Base-by-base conservation (phyloP, 2,329 filamentous ascomycete species). In the Colletotrichum eleusines region DNA sequence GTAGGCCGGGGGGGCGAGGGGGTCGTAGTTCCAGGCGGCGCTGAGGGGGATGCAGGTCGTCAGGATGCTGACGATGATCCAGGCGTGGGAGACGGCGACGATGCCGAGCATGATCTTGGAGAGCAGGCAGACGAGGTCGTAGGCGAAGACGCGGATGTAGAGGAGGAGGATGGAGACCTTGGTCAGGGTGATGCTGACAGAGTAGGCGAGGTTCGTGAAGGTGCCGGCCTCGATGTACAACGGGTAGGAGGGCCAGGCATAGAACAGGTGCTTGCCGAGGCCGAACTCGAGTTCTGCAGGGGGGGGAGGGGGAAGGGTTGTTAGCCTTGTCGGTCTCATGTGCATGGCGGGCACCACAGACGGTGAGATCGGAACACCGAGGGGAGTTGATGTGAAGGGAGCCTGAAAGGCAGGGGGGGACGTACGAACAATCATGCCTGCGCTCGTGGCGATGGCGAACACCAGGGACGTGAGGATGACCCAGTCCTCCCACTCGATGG, bases 401-500 rank as follows among this genome's bases (percentile, higher is more conserved):
- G 50, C 7, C 12, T 1, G 16, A 0, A 26, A 2, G n/a, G 23
- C n/a, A 5, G 31, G 31, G 31, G 31, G 1, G n/a, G 9, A 59
- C 67, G 44, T 54, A 73, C 72, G 72, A 28, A 58, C 33, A 31
- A 73, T 72, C 66, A 69, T 72, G 38, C 70, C 70, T 8, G 46
- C 72, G 38, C 62, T 72, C 38, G 71, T 73, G 12, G 55, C 60
- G 51, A 68, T 48, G 35, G 67, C 72, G 20, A 74, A 73, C 50
- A 79, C 74, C 33, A 80, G 71, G 2, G 80, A 76, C 18, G 77
- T 68, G 20, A 82, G 48, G 55, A 81, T 78, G 28, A 76, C 74
- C 75, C 78, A 80, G 71, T 82, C 80, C 60, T 81, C 80, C 26
- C 74, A 58, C 58, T 77, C 77, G 65, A 80, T 76, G 54, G 78